Base-by-base conservation (phyloP, 768 basidiomycete species). In the Cystoderma amianthinum region DNA sequence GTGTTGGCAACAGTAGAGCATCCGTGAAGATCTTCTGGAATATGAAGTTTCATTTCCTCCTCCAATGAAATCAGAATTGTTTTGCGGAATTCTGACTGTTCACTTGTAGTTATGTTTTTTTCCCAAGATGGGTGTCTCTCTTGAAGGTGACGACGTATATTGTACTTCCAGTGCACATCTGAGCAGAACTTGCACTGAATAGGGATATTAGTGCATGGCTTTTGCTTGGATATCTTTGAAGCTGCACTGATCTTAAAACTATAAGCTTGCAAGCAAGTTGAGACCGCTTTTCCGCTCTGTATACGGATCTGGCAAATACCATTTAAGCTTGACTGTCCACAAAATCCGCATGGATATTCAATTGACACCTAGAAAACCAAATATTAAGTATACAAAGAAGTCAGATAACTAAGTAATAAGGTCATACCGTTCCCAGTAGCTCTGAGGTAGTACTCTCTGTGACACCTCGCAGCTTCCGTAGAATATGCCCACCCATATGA, bases 161-260 rank as follows among this genome's bases (percentile, higher is more conserved):
- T 60, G 39, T 59, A 60, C 42, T 58, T 60, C 59, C 59, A 62
- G 16, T 58, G 52, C 1, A 51, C 44, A 3, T 49, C 48, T 1
- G 18, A 10, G 36, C 51, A 52, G 15, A 60, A 36, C 1, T 15
- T 5, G 36, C 60, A 62, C 15, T 36, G 12, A 7, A 59, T 47
- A 9, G 58, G 56, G 1, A 54, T 44, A 47, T 62, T 62, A 20
- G 60, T 62, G 38, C 50, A 58, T 11, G 53, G 48, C 18, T 49
- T 56, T 2, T 41, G 22, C 10, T 28, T 25, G 3, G 48, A 52
- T 7, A 53, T 46, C 22, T 44, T 49, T 5, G 46, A 42, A 12
- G 43, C 47, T 4, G 43, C 6, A 11, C 17, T 11, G 34, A 56
- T 51, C 3, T 13, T 25, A 37, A 54, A 56, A 7, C 24, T 20